Percentiles rank a stretch among this genome's conserved stretches.
Conservation (phyloP, 1,139 yeast species). For the Kodamaea ohmeri region DNA sequence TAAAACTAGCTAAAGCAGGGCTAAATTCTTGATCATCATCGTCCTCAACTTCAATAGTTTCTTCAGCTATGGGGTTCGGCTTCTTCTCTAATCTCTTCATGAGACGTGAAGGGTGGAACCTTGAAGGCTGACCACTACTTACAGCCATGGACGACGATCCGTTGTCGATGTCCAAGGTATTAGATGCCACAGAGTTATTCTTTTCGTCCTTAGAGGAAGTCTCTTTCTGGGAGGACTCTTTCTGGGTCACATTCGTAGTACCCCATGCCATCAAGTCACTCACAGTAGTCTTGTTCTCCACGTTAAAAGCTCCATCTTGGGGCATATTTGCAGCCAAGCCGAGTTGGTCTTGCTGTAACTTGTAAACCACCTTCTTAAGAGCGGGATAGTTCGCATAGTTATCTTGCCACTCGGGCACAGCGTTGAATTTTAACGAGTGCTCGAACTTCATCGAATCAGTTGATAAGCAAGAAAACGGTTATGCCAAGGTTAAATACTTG, state of each 20-base stretch:
- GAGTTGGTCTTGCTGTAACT: slow-evolving; percentile 40
- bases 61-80: slow-evolving; percentile 9
- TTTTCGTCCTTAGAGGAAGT: slow-evolving; percentile 6
- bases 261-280: slow-evolving; percentile 26
- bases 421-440: slow-evolving; percentile 71
- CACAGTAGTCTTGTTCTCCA: slow-evolving; percentile 25
- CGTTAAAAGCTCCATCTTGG: slow-evolving; percentile 26
- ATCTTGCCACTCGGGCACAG: slow-evolving; percentile 80
- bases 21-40: slow-evolving; percentile 11
- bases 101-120: slow-evolving; percentile 12
- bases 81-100: slow-evolving; percentile 12
- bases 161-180: slow-evolving; percentile 9
- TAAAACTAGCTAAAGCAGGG: slow-evolving; percentile 8
- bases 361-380: slow-evolving; percentile 59
- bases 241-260: background rate
- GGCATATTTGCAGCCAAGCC: slow-evolving; percentile 19
- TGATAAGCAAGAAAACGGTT: background rate
- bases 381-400: slow-evolving; percentile 63
- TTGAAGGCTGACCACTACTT: slow-evolving; percentile 2
- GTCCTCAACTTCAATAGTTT: slow-evolving; percentile 8
- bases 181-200: slow-evolving; percentile 7
- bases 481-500: slow-evolving; percentile 4
- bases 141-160: slow-evolving; percentile 9
- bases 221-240: background rate
- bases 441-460: slow-evolving; percentile 59